These are phyloP conservation scores for Kandelia obovata DNA, from an alignment of 345 rosid species.

Conservation along the genomic window DNA sequence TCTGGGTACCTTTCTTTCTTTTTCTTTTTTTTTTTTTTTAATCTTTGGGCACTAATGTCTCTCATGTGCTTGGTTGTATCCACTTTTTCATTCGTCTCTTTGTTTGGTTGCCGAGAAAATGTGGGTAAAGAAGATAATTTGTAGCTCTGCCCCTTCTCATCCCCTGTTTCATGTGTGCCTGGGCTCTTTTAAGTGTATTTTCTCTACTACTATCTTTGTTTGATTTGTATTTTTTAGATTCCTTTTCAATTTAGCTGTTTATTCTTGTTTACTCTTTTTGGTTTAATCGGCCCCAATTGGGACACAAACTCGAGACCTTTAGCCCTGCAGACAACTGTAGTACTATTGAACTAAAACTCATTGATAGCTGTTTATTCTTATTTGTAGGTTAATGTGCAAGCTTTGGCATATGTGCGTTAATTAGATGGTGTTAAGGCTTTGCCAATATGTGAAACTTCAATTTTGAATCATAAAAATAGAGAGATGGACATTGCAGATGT, in stretches of 20 bases:
- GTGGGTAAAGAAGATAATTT: conserved; percentile 11
- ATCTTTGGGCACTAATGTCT: background rate
- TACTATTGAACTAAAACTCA: background rate
- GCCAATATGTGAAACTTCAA: background rate
- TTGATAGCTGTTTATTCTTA: background rate
- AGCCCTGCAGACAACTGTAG: background rate
- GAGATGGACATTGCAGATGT: too few species aligned
- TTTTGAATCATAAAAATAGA: too few species aligned
- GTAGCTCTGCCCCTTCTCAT: background rate
- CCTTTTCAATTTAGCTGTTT: background rate
- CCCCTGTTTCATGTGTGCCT: background rate
- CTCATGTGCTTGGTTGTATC: background rate
- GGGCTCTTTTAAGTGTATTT: too few species aligned
- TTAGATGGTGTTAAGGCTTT: background rate
- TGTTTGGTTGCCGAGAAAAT: conserved; percentile 35
- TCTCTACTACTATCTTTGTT: background rate
- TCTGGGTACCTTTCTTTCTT: background rate
- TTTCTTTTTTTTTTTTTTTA: too few species aligned
- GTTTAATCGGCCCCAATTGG: too few species aligned
- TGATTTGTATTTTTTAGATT: background rate
- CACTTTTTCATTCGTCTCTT: background rate
- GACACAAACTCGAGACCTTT: background rate
- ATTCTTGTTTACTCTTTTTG: background rate
- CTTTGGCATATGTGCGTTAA: background rate
- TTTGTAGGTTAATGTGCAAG: background rate